Percentiles rank a stretch among this genome's conserved stretches.
Evolutionary conservation across 768 basidiomycete species (phyloP).

Genomic region (Boletus coccyginus): DNA sequence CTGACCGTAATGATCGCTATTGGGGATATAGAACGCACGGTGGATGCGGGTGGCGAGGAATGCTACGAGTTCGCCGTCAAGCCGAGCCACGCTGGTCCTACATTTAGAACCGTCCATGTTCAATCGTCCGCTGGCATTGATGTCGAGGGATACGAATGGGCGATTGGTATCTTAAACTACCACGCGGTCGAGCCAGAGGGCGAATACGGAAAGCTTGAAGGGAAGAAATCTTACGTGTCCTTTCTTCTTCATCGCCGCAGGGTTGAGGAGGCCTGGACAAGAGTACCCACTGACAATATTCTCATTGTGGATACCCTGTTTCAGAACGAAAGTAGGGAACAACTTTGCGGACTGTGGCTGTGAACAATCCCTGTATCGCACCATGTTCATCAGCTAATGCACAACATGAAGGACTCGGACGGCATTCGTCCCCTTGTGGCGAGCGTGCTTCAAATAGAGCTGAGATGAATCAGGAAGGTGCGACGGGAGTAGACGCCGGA

Average conservation of each 20-base stretch:
- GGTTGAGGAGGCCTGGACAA: constrained; percentile 6
- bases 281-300: constrained; percentile 14
- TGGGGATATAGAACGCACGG: constrained; percentile 1
- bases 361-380: neutral
- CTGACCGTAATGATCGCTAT: constrained; percentile 10
- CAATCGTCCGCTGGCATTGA: neutral
- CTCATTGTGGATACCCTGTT: constrained; percentile 13
- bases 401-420: no score
- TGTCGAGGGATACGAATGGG: constrained; percentile 1
- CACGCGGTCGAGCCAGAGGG: constrained; percentile 10
- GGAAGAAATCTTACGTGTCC: constrained; percentile 9
- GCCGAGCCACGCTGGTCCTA: constrained; percentile 1
- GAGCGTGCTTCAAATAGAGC: no score
- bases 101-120: constrained; percentile 3
- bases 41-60: neutral
- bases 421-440: no score
- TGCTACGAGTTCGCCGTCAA: constrained; percentile 10
- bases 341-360: constrained; percentile 8
- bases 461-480: no score
- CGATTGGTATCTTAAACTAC: constrained; percentile 15
- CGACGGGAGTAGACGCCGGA: no score
- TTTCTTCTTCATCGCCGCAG: constrained; percentile 10
- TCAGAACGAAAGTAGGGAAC: constrained; percentile 10
- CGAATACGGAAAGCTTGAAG: constrained; percentile 6
- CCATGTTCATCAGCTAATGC: no score